Conservation (phyloP, 345 rosid species). For the Aquilaria yunnanensis region DNA sequence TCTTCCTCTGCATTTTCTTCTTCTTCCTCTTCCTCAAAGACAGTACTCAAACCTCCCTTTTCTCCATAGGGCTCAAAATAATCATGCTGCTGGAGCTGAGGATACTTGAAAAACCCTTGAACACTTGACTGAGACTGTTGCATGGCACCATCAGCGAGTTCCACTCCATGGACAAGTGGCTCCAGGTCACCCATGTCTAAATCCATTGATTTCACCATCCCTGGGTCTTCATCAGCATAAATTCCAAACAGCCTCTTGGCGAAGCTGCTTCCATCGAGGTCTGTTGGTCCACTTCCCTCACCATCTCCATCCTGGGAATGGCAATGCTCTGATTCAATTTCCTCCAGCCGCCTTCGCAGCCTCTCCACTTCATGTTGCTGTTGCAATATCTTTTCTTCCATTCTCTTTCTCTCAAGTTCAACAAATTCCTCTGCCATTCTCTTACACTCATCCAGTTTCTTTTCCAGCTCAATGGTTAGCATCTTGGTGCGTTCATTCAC, state of each 20-base stretch:
- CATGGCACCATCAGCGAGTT: slow-evolving; percentile 18
- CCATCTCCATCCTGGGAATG: slow-evolving; percentile 28
- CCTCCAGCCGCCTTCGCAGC: slow-evolving; percentile 72
- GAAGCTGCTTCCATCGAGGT: slow-evolving; percentile 57
- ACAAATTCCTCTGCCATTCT: slow-evolving; percentile 83
- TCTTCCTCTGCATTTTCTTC: slow-evolving; percentile 29
- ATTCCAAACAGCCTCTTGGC: slow-evolving; percentile 56
- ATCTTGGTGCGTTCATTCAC: slow-evolving; percentile 54
- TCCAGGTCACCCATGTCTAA: slow-evolving; percentile 88
- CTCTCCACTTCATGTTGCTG: slow-evolving; percentile 88
- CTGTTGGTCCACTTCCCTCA: slow-evolving; percentile 27
- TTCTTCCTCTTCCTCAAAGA: slow-evolving; percentile 81
- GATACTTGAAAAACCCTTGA: slow-evolving; percentile 23
- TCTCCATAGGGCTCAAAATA: slow-evolving; percentile 40
- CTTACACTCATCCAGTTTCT: slow-evolving; percentile 68
- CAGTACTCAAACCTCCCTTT: slow-evolving; percentile 70
- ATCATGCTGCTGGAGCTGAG: slow-evolving; percentile 29
- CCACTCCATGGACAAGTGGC: slow-evolving; percentile 35
- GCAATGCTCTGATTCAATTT: slow-evolving; percentile 55
- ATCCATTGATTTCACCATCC: slow-evolving; percentile 99
- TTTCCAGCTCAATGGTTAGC: slow-evolving; percentile 59
- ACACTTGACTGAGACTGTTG: slow-evolving; percentile 16
- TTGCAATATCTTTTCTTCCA: slow-evolving; percentile 85
- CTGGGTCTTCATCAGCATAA: slow-evolving; percentile 69
- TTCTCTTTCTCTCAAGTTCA: slow-evolving; percentile 84